phyloP scores from a whole-genome alignment of 352 stramenopile genomes.

The Aphanomyces euteiches region DNA sequence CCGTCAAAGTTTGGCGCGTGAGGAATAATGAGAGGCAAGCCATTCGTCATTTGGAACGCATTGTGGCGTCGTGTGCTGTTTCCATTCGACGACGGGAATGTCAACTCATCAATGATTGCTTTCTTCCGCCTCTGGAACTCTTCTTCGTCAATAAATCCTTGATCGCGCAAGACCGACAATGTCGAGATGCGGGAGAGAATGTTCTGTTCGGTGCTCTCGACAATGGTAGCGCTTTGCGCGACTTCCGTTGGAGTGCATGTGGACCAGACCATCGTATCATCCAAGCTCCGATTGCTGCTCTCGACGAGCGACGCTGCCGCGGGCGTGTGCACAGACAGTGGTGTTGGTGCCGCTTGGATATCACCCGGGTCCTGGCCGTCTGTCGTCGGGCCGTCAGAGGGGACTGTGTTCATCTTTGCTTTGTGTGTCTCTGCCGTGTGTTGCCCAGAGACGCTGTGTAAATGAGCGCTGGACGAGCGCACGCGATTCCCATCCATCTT shows the following conservation, averaged over 20 bases:
- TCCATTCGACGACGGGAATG: constrained; percentile 39
- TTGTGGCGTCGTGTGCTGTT: background rate
- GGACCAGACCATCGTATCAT: constrained; percentile 30
- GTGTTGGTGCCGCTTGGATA: background rate
- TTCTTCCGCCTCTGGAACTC: constrained; percentile 78
- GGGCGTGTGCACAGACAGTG: background rate
- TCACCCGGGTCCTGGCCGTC: constrained; percentile 11
- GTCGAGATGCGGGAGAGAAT: constrained; percentile 69
- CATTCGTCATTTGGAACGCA: constrained; percentile 39
- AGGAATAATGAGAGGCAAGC: constrained; percentile 70
- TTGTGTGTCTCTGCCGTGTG: constrained; percentile 20
- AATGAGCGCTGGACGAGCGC: constrained; percentile 20
- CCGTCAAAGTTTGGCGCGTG: constrained; percentile 65
- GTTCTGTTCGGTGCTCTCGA: constrained; percentile 40
- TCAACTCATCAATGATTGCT: constrained; percentile 72
- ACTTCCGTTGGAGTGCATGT: constrained; percentile 26
- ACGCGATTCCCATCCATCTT: background rate
- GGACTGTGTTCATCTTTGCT: constrained; percentile 28
- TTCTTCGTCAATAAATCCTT: constrained; percentile 72
- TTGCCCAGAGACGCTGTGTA: constrained; percentile 28
- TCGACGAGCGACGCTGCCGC: constrained; percentile 7
- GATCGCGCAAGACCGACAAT: constrained; percentile 63
- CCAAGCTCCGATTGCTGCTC: constrained; percentile 15
- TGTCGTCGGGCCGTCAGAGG: background rate
- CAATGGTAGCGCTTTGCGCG: constrained; percentile 13